Conservation (phyloP, 306 rosid genomes). For the Pyrus bretschneideri region DNA sequence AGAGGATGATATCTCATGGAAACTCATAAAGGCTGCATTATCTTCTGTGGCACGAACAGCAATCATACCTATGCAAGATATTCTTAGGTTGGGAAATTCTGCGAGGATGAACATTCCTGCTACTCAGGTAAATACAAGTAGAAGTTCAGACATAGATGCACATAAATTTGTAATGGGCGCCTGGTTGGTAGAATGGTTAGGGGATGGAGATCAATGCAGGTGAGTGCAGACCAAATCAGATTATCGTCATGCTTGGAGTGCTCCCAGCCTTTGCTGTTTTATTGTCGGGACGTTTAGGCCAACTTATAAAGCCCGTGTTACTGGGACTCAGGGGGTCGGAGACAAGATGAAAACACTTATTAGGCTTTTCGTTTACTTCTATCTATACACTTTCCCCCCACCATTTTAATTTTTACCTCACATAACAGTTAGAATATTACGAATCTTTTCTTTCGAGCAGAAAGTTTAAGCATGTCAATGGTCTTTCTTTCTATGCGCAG, state of each 20-base stretch:
- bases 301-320: not conserved
- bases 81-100: constrained; percentile 71
- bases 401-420: not conserved
- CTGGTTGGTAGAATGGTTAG: not conserved
- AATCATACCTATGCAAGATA: constrained; percentile 82
- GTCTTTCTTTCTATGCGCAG: constrained; percentile 23
- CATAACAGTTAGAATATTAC: not conserved
- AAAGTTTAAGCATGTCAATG: not conserved
- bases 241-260: not conserved
- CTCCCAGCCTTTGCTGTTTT: not conserved
- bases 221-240: not conserved
- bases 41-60: constrained; percentile 85
- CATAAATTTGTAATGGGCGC: not conserved
- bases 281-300: not conserved
- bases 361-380: not conserved
- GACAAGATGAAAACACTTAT: not conserved
- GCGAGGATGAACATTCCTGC: constrained; percentile 98
- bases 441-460: not conserved
- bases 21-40: constrained; percentile 45
- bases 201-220: not conserved
- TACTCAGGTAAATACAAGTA: constrained; percentile 59
- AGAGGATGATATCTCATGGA: constrained; percentile 70
- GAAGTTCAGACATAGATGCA: not conserved
- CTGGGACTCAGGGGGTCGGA: not conserved
- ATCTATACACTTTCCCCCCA: too few relatives aligned